Evolutionary conservation across 495 filamentous ascomycete species (phyloP).

Genomic region (Chaetomium cochliodes): DNA sequence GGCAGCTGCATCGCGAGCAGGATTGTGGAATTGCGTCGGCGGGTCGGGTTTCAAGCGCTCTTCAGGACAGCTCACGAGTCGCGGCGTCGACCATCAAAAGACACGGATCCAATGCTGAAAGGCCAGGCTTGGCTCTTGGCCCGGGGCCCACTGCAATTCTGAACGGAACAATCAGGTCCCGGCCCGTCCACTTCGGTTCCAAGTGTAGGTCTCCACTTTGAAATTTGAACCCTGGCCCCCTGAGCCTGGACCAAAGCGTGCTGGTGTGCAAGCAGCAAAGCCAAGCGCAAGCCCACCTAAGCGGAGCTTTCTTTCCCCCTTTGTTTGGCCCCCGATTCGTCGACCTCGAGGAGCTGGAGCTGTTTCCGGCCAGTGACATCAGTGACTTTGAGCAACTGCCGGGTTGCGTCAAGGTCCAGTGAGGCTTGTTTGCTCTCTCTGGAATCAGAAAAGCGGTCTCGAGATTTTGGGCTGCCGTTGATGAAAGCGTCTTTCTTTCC

Average conservation of each 20-base stretch:
- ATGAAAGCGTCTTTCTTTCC: constrained; percentile 3
- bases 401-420: constrained; percentile 23
- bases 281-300: too few relatives aligned
- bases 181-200: background rate
- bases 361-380: constrained; percentile 33
- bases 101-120: constrained; percentile 19
- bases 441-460: too few relatives aligned
- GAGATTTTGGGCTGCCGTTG: background rate
- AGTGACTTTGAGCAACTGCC: constrained; percentile 3
- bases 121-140: constrained; percentile 7
- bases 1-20: constrained; percentile 50
- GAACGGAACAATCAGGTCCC: constrained; percentile 32
- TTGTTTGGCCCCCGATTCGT: background rate
- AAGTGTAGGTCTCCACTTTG: background rate
- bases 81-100: constrained; percentile 30
- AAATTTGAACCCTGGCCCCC: too few relatives aligned
- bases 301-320: background rate
- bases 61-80: constrained; percentile 31
- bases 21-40: constrained; percentile 15
- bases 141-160: constrained; percentile 18
- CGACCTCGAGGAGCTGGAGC: background rate
- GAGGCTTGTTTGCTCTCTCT: too few relatives aligned
- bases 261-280: too few relatives aligned
- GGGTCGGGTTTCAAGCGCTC: constrained; percentile 16
- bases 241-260: too few relatives aligned